Evolutionary conservation across 139 green algal species (phyloP).

Genomic region (Chlamydomonas sp.): DNA sequence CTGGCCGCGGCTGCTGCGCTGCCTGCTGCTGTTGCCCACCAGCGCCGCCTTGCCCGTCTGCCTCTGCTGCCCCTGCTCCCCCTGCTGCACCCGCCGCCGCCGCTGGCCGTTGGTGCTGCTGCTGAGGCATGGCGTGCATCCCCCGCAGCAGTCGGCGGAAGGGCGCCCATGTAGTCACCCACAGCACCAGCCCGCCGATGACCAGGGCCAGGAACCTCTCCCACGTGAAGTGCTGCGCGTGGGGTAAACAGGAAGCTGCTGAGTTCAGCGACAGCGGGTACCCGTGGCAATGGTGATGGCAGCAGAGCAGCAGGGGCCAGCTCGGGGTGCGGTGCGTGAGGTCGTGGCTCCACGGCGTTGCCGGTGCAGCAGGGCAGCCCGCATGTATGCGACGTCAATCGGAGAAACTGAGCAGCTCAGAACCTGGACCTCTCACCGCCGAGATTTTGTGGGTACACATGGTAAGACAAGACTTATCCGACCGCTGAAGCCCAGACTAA

Average conservation of each 20-base stretch:
- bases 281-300: background rate
- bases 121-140: constrained; percentile 14
- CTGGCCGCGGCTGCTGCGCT: background rate
- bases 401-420: too few relatives aligned
- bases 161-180: constrained; percentile 58
- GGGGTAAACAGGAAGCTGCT: too few relatives aligned
- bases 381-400: too few relatives aligned
- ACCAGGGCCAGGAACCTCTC: constrained; percentile 69
- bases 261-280: too few relatives aligned
- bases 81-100: background rate
- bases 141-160: constrained; percentile 58
- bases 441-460: background rate
- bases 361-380: too few relatives aligned
- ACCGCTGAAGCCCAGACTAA: background rate
- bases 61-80: constrained; percentile 8
- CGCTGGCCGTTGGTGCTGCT: background rate
- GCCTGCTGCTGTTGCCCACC: background rate
- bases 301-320: background rate
- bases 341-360: too few relatives aligned
- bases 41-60: background rate
- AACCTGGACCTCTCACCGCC: too few relatives aligned
- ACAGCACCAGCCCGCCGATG: constrained; percentile 62
- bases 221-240: constrained; percentile 77
- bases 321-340: background rate
- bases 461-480: background rate